Percentiles rank a stretch among this genome's conserved stretches.
Evolutionary conservation across 306 rosid species (phyloP).

Genomic region (Dryas drummondii): DNA sequence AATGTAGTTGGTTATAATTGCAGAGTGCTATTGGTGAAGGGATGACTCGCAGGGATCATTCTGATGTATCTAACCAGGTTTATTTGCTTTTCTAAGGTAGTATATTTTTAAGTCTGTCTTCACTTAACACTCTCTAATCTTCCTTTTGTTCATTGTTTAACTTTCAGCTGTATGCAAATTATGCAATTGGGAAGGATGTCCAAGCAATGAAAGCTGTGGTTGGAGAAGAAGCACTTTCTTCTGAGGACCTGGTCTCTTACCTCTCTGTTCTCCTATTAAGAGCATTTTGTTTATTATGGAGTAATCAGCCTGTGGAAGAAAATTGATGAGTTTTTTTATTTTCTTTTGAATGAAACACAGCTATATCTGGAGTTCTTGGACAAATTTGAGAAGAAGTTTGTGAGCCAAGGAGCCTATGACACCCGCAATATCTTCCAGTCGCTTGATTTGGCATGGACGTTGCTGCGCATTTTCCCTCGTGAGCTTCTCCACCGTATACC

Average conservation of each 20-base stretch:
- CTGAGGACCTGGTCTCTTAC: conserved; percentile 83
- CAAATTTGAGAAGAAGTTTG: conserved; percentile 98
- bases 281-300: background rate
- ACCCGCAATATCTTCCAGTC: conserved; percentile 98
- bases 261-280: conserved; percentile 7
- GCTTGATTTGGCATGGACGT: conserved; percentile 96
- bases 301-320: conserved; percentile 14
- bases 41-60: conserved; percentile 96
- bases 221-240: conserved; percentile 99
- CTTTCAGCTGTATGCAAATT: conserved; percentile 93
- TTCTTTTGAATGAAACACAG: conserved; percentile 40
- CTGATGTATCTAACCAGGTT: conserved; percentile 99
- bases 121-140: conserved; percentile 24
- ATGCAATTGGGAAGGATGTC: conserved; percentile 99
- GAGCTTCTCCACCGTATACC: conserved; percentile 99
- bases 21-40: conserved; percentile 99
- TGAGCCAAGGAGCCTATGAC: conserved; percentile 93
- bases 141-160: conserved; percentile 6
- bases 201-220: conserved; percentile 99
- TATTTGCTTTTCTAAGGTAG: conserved; percentile 18
- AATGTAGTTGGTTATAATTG: conserved; percentile 30
- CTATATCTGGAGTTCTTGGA: conserved; percentile 98
- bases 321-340: conserved; percentile 18
- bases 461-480: conserved; percentile 97
- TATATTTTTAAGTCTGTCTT: background rate